These are phyloP conservation scores for Xylaria multiplex DNA, from an alignment of 2,329 filamentous ascomycete genomes.

Conservation along the genomic window DNA sequence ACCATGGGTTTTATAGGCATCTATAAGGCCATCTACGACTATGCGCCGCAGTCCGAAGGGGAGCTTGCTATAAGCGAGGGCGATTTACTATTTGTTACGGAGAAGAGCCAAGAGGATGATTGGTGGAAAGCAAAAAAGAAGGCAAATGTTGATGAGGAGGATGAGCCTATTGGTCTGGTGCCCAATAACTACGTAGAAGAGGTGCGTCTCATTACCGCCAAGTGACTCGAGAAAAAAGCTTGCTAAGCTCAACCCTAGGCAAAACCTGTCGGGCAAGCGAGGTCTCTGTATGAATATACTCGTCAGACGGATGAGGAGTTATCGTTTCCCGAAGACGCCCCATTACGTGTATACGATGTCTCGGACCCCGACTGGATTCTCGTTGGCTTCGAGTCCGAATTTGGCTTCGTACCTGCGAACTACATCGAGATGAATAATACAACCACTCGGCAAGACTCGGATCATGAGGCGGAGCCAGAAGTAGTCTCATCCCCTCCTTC, in stretches of 20 bases:
- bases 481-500: conserved; percentile 51
- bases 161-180: conserved; percentile 89
- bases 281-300: conserved; percentile 97
- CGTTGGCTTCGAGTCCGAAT: conserved; percentile 84
- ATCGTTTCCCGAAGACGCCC: conserved; percentile 89
- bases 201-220: conserved; percentile 63
- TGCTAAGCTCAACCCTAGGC: conserved; percentile 61
- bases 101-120: conserved; percentile 79
- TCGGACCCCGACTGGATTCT: conserved; percentile 97
- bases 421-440: conserved; percentile 81
- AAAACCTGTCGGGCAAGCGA: conserved; percentile 74
- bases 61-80: conserved; percentile 88
- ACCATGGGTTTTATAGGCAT: conserved; percentile 91
- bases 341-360: conserved; percentile 85
- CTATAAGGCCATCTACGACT: conserved; percentile 92
- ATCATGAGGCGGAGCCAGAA: conserved; percentile 43
- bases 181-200: conserved; percentile 96
- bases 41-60: conserved; percentile 83
- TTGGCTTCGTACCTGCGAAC: conserved; percentile 93
- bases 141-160: conserved; percentile 82
- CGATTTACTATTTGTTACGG: conserved; percentile 87
- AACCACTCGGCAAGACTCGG: conserved; percentile 49
- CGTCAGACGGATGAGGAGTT: conserved; percentile 98
- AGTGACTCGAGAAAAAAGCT: conserved; percentile 56
- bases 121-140: conserved; percentile 99